Conservation (phyloP, 2,329 filamentous ascomycete genomes). For the Cladosporium sp. region DNA sequence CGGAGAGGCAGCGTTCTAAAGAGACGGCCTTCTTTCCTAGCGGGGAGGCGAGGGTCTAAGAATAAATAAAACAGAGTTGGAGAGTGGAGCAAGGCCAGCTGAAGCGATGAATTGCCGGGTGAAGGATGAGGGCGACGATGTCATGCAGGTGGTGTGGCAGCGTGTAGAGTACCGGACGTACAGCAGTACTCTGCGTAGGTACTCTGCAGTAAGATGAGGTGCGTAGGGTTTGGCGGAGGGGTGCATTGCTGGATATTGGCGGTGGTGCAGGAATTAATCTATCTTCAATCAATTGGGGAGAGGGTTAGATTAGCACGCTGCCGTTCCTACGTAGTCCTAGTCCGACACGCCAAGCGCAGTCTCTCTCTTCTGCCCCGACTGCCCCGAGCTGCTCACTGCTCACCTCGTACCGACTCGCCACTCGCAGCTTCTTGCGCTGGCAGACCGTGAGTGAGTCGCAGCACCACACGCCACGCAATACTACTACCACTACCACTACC, state of each 20-base stretch:
- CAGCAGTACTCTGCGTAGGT: neutral
- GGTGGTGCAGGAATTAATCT: neutral
- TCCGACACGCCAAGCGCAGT: neutral
- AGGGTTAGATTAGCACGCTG: neutral
- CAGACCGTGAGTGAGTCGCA: neutral
- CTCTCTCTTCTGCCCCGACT: neutral
- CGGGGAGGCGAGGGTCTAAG: neutral
- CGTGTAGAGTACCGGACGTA: neutral
- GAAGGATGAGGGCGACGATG: constrained; percentile 1
- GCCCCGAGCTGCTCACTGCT: neutral
- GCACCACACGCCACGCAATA: neutral
- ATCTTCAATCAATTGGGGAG: neutral
- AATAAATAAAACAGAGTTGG: constrained; percentile 2
- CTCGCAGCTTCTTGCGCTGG: neutral
- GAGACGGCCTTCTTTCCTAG: neutral
- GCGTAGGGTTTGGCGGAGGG: neutral
- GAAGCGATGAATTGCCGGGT: constrained; percentile 7
- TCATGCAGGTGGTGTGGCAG: neutral
- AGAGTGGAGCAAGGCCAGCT: neutral
- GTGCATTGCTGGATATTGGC: neutral
- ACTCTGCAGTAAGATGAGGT: neutral
- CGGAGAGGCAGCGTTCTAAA: neutral
- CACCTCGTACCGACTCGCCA: neutral
- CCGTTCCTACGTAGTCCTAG: neutral
- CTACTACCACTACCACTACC: neutral